Percentiles rank a stretch among this genome's conserved stretches.
These are phyloP conservation scores for Termitomyces sp. DNA, from an alignment of 768 basidiomycete species.

Conservation along the genomic window DNA sequence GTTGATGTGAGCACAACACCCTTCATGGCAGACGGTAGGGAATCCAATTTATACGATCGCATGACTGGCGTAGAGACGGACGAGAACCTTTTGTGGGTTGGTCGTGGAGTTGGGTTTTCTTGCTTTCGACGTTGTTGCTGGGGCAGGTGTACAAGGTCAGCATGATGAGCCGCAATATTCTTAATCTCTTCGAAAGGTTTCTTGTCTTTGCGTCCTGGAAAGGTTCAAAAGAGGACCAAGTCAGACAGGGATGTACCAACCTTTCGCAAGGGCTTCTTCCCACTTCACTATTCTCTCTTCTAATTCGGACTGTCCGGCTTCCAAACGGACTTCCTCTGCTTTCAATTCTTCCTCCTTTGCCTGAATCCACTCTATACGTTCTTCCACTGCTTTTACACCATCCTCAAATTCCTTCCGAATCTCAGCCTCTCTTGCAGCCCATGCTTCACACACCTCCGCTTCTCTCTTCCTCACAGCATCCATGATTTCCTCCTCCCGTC, in stretches of 20 bases:
- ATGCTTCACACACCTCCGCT: conserved; percentile 55
- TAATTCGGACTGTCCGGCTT: conserved; percentile 39
- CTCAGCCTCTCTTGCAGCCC: conserved; percentile 45
- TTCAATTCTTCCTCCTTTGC: conserved; percentile 48
- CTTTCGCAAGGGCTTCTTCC: conserved; percentile 27
- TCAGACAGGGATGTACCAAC: conserved; percentile 5
- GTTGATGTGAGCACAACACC: conserved; percentile 77
- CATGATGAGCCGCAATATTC: conserved; percentile 44
- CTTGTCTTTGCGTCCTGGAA: conserved; percentile 40
- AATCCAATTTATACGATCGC: conserved; percentile 28
- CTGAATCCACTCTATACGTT: conserved; percentile 42
- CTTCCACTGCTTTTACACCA: conserved; percentile 42
- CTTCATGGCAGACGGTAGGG: conserved; percentile 56
- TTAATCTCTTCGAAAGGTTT: conserved; percentile 73
- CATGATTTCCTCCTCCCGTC: conserved; percentile 68
- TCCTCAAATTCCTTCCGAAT: conserved; percentile 46
- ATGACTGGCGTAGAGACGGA: conserved; percentile 50
- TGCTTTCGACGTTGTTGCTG: conserved; percentile 18
- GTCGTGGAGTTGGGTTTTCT: conserved; percentile 20
- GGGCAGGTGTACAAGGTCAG: conserved; percentile 21
- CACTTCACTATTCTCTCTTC: conserved; percentile 43
- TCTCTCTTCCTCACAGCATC: conserved; percentile 60
- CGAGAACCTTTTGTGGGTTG: conserved; percentile 16
- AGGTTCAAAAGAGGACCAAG: neutral
- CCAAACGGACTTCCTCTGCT: conserved; percentile 43